Conservation (phyloP, 208 protist species). For the Porcisia deanei region DNA sequence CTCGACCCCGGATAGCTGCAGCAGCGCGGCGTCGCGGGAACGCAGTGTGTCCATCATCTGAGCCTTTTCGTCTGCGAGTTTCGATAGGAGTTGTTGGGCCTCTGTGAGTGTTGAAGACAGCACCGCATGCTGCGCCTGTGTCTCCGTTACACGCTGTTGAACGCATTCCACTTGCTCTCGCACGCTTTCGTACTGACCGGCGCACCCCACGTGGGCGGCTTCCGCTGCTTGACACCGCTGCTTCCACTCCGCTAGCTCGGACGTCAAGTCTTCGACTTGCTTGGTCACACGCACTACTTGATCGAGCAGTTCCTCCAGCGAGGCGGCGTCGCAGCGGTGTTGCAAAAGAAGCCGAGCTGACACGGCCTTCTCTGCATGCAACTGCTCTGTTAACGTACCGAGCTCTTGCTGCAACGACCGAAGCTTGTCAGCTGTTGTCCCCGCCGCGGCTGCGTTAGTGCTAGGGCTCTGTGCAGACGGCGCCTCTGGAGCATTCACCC, state of each 20-base stretch:
- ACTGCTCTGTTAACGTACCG: constrained; percentile 21
- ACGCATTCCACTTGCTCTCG: constrained; percentile 16
- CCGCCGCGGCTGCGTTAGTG: neutral
- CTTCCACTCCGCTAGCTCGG: constrained; percentile 28
- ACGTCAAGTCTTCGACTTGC: constrained; percentile 17
- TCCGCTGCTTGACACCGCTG: constrained; percentile 7
- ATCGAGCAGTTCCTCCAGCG: constrained; percentile 13
- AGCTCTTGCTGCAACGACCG: constrained; percentile 26
- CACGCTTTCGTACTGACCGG: constrained; percentile 2
- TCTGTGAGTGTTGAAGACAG: constrained; percentile 7
- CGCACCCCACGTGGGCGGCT: constrained; percentile 10
- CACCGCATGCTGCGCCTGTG: constrained; percentile 3
- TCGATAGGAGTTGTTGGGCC: constrained; percentile 9
- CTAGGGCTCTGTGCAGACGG: neutral
- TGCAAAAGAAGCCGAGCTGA: constrained; percentile 34
- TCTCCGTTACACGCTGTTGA: constrained; percentile 4
- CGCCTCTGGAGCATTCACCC: neutral
- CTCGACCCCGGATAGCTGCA: constrained; percentile 16
- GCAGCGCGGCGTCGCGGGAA: constrained; percentile 15
- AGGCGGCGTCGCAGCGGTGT: constrained; percentile 20
- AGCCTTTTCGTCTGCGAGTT: constrained; percentile 28
- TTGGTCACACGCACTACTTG: constrained; percentile 17
- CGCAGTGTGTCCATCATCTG: constrained; percentile 9
- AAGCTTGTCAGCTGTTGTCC: neutral
- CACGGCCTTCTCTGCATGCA: constrained; percentile 20